These are phyloP conservation scores for Hyaloscypha variabilis DNA, from an alignment of 495 filamentous ascomycete species.

Conservation along the genomic window DNA sequence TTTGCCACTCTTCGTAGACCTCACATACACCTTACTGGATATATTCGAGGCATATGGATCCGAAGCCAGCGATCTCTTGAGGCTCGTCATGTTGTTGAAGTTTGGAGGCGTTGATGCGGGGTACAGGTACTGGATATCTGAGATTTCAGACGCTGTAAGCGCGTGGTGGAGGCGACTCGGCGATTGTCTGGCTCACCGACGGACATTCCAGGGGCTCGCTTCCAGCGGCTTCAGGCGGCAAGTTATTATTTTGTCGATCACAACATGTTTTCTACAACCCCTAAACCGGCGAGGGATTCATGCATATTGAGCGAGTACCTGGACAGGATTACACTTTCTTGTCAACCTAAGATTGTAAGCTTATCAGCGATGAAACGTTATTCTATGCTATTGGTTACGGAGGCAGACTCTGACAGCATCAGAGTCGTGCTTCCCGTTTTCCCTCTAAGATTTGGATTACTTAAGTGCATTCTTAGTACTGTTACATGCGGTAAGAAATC, in stretches of 20 bases:
- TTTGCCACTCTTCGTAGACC: slow-evolving; percentile 92
- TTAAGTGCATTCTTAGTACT: too few species aligned
- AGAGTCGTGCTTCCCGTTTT: not conserved
- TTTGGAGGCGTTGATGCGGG: slow-evolving; percentile 12
- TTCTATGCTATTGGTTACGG: not conserved
- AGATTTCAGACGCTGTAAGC: slow-evolving; percentile 1
- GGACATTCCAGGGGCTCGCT: not conserved
- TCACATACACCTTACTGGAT: slow-evolving; percentile 88
- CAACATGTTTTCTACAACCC: not conserved
- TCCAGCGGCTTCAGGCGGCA: not conserved
- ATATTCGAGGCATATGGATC: slow-evolving; percentile 77
- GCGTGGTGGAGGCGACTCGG: not conserved
- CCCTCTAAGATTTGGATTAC: not conserved
- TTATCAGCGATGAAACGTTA: not conserved
- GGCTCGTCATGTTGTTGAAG: slow-evolving; percentile 73
- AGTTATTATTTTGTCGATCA: not conserved
- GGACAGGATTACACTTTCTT: not conserved
- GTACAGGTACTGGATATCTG: not conserved
- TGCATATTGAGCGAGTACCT: not conserved
- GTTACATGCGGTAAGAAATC: too few species aligned
- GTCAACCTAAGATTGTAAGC: not conserved
- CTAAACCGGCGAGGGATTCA: not conserved
- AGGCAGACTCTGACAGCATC: not conserved
- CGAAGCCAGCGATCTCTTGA: slow-evolving; percentile 72
- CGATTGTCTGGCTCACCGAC: not conserved